Base-by-base conservation (phyloP, 2,329 filamentous ascomycete genomes). In the Fusarium sp. region DNA sequence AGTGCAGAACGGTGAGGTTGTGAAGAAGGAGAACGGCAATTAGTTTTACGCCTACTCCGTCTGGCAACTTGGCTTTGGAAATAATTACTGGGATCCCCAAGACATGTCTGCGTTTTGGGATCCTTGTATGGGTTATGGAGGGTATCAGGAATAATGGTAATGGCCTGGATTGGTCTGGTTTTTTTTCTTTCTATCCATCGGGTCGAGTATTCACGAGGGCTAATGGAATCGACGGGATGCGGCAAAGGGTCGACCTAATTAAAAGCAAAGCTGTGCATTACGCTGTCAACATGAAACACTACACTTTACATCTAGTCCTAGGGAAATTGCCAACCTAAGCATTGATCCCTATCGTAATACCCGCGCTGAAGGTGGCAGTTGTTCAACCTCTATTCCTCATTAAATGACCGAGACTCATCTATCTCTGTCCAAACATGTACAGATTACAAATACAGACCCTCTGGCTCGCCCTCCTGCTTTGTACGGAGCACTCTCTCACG, bases 391-490 rank as follows among this genome's bases (percentile, higher is more conserved):
- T 70, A 74, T 66, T 62, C 55, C 58, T 59, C 63, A 69, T 70
- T 63, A 72, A 61, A 53, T 64, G 60, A 58, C 52, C 27, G 57
- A 65, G 43, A 65, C 37, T 51, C 54, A 47, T 72, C 63, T 70
- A 70, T 66, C 71, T 63, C 56, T 63, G 64, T 47, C 53, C 54
- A 63, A 66, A 65, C 58, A 63, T 55, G 55, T 76, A 74, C 72
- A 77, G 13, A 25, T 75, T 97, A 99, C 91, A 99, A 89, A 84
- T 99, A 99, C 87, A 99, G 83, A 73, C 96, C 96, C 83, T 99
- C 96, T 1, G 96, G 96, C 82, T 98, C 96, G 72, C 95, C 95
- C 84, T 99, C 96, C 76, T 91, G 96, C 90, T 99, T 99, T 48
- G 96, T 99, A 84, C 97, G 96, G 80, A 99, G 86, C 66, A 99